Evolutionary conservation across 371 early-diverging fungal species (phyloP).

Genomic region (Haplosporangium sp.): DNA sequence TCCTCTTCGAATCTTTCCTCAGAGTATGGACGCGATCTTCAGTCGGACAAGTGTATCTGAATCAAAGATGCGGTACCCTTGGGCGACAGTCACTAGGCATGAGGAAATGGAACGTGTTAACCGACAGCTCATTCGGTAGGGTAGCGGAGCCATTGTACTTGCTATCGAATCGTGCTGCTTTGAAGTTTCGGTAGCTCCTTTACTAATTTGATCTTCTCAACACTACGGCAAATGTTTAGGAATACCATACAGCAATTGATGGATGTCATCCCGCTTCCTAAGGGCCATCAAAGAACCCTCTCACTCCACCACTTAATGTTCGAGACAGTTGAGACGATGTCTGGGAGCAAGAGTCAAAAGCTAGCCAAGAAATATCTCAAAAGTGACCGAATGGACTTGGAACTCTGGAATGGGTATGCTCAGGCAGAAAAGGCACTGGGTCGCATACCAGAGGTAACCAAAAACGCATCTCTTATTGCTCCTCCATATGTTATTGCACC

Average conservation of each 20-base stretch:
- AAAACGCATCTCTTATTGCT: neutral
- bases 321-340: constrained; percentile 27
- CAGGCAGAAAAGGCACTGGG: constrained; percentile 67
- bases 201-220: neutral
- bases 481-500: neutral
- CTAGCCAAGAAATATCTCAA: constrained; percentile 70
- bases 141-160: no score
- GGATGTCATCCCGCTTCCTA: constrained; percentile 26
- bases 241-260: constrained; percentile 32
- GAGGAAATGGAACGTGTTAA: constrained; percentile 30
- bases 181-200: neutral
- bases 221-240: neutral
- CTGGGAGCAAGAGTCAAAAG: constrained; percentile 61
- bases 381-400: constrained; percentile 65
- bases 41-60: constrained; percentile 6
- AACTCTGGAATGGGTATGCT: constrained; percentile 77
- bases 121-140: constrained; percentile 31
- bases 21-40: constrained; percentile 25
- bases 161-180: neutral
- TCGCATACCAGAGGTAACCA: constrained; percentile 59
- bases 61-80: constrained; percentile 9
- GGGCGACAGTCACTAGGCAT: constrained; percentile 38
- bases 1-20: constrained; percentile 30
- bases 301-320: constrained; percentile 39
- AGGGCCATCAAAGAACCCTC: constrained; percentile 20